Base-by-base conservation (phyloP, 768 basidiomycete species). In the Psilocybe sp. region DNA sequence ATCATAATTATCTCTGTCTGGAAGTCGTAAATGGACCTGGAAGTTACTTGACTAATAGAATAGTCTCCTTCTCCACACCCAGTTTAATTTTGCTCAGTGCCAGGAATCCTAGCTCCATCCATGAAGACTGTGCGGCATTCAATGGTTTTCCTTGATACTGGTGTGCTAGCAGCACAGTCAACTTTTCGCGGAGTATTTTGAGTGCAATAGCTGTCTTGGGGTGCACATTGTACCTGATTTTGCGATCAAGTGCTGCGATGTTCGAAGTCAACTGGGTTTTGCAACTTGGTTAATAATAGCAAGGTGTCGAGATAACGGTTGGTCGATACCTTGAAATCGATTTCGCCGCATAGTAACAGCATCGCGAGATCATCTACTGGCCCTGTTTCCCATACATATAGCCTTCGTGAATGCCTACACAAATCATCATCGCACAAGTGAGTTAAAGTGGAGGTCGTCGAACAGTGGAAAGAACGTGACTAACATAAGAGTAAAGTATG, bases 351-450 rank as follows among this genome's bases (percentile, higher is more conserved):
- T 1, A 98, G 70, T 14, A 98, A 72, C 20, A 92, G 61, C 45
- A 98, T 65, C 4, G 91, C 81, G 20, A 89, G 66, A 57, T 96
- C 91, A 54, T 97, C 90, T 7, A 90, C 81, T 5, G 93, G 90
- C 5, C 91, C 85, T 0, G 88, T 92, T 67, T 98, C 96, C 93
- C 93, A 97, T 14, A 80, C 89, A 67, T 92, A 96, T 20, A 95
- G 68, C 64, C 84, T 92, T 69, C 92, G 97, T 6, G 94, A 95
- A 62, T 93, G 92, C 92, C 93, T 93, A 46, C 40, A 52, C 18
- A 34, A 31, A 15, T 48, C 1, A 44, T 9, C 11, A 18, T 47
- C 19, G 53, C n/a, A 47, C n/a, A 42, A 23, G 14, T 16, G 33
- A 14, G 10, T 19, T 8, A 10, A n/a, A 37, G 14, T 8, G 5